These are phyloP conservation scores for Erysiphe pulchra DNA, from an alignment of 2,329 filamentous ascomycete genomes.

Conservation along the genomic window DNA sequence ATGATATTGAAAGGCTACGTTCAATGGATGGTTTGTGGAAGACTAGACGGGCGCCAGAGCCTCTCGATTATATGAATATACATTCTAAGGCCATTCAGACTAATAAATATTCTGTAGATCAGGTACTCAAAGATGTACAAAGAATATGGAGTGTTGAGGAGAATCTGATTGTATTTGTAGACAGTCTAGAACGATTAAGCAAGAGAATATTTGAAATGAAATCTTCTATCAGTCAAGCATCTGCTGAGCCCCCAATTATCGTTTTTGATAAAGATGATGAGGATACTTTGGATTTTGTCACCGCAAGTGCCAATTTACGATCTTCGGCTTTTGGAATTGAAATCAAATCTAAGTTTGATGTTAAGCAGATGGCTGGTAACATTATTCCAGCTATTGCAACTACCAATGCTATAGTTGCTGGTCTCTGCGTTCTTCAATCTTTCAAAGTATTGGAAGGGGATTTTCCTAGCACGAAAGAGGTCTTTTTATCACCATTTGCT, in stretches of 20 bases:
- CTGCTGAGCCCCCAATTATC: constrained; percentile 35
- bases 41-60: constrained; percentile 43
- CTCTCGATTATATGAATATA: constrained; percentile 42
- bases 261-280: constrained; percentile 92
- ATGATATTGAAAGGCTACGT: constrained; percentile 58
- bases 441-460: constrained; percentile 69
- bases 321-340: constrained; percentile 79
- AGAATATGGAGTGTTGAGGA: constrained; percentile 58
- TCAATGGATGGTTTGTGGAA: constrained; percentile 97
- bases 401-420: constrained; percentile 87
- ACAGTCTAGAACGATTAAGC: constrained; percentile 53
- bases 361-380: constrained; percentile 97
- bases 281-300: constrained; percentile 85
- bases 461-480: constrained; percentile 47
- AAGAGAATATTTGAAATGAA: constrained; percentile 43
- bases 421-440: constrained; percentile 72
- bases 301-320: constrained; percentile 70
- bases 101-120: constrained; percentile 14
- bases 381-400: constrained; percentile 97
- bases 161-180: constrained; percentile 64
- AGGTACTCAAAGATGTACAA: constrained; percentile 40
- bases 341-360: constrained; percentile 73
- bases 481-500: constrained; percentile 53
- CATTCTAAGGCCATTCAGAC: constrained; percentile 18
- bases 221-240: constrained; percentile 18